Evolutionary conservation across 768 basidiomycete species (phyloP).

Genomic region (Hypholoma sublateritium): DNA sequence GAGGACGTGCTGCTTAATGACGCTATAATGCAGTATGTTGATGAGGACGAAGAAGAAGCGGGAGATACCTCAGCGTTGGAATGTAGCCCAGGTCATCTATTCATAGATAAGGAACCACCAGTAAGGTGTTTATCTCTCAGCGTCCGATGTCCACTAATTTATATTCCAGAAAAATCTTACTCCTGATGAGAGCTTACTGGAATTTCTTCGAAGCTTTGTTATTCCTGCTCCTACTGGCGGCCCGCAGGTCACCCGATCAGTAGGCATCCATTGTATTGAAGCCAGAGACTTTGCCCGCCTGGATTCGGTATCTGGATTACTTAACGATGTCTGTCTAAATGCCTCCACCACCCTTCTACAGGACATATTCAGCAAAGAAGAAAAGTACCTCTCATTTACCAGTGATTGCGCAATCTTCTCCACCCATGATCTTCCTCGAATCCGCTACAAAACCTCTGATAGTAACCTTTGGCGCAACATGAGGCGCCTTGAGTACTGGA

Average conservation of each 20-base stretch:
- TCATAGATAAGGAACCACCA: too few relatives aligned
- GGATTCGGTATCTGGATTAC: not conserved
- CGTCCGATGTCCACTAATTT: too few relatives aligned
- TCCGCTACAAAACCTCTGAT: slow-evolving; percentile 16
- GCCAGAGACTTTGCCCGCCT: slow-evolving; percentile 9
- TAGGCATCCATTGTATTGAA: not conserved
- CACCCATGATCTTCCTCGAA: slow-evolving; percentile 15
- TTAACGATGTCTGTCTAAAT: slow-evolving; percentile 28
- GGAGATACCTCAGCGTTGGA: too few relatives aligned
- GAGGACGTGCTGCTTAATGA: too few relatives aligned
- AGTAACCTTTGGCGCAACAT: slow-evolving; percentile 20
- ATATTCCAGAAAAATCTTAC: too few relatives aligned
- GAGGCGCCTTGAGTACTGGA: slow-evolving; percentile 24
- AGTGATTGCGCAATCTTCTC: slow-evolving; percentile 14
- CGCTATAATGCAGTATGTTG: too few relatives aligned
- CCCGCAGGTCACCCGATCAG: not conserved
- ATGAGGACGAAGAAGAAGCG: too few relatives aligned
- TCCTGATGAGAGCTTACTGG: too few relatives aligned
- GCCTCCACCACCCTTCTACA: slow-evolving; percentile 21
- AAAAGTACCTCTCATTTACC: not conserved
- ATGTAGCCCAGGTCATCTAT: too few relatives aligned
- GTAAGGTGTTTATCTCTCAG: too few relatives aligned
- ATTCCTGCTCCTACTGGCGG: too few relatives aligned
- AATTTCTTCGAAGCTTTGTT: too few relatives aligned
- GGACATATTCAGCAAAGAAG: not conserved